Percentiles rank a stretch among this genome's conserved stretches.
Evolutionary conservation across 73 alveolate species (phyloP).

Genomic region (Paramecium primaurelia): DNA sequence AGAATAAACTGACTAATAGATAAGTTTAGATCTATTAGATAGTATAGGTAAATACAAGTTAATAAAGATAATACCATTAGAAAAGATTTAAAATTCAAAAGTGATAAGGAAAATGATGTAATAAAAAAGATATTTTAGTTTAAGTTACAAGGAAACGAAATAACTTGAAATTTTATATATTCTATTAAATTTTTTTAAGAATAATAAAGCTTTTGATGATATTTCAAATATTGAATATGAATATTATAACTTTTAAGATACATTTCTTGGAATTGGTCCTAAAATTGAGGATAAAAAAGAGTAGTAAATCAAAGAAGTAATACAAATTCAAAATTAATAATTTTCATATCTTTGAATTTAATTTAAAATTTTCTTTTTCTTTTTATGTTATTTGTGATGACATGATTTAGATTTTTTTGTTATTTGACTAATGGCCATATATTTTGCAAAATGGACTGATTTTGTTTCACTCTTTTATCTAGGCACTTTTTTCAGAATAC

Average conservation of each 20-base stretch:
- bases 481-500: not conserved
- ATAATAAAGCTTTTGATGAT: not conserved
- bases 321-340: not conserved
- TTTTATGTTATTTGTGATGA: not conserved
- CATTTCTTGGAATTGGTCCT: not conserved
- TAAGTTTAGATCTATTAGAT: too few species aligned
- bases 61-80: too few species aligned
- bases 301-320: not conserved
- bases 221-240: not conserved
- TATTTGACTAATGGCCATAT: not conserved
- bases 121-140: slow-evolving; percentile 18
- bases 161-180: not conserved
- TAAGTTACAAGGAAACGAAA: not conserved
- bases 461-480: not conserved
- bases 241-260: not conserved
- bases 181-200: not conserved
- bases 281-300: not conserved
- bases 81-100: slow-evolving; percentile 44
- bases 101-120: slow-evolving; percentile 1
- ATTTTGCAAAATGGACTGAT: not conserved
- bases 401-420: not conserved
- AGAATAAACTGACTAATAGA: too few species aligned
- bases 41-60: not conserved
- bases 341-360: not conserved
- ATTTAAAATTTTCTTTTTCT: not conserved